These are phyloP conservation scores for Yamadazyma diospyri DNA, from an alignment of 1,139 yeast species.

Conservation along the genomic window DNA sequence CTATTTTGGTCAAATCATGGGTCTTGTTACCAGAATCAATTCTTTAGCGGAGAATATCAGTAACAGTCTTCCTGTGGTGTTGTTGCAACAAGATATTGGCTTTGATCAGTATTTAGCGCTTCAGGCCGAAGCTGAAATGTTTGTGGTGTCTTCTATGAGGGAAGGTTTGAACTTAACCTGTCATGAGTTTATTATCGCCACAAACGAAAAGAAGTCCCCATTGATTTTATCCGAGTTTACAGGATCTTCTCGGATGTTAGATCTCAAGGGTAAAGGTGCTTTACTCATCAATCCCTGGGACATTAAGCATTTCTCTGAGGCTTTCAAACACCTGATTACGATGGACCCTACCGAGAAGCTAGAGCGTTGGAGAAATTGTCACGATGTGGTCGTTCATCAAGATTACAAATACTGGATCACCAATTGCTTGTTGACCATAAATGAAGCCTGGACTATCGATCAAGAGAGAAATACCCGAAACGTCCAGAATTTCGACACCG, in stretches of 20 bases:
- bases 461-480: slow-evolving; percentile 24
- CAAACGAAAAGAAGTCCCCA: slow-evolving; percentile 72
- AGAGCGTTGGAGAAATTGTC: slow-evolving; percentile 60
- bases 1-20: slow-evolving; percentile 69
- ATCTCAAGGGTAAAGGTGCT: slow-evolving; percentile 55
- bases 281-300: slow-evolving; percentile 92
- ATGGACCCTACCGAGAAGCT: slow-evolving; percentile 59
- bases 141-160: slow-evolving; percentile 85
- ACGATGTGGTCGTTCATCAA: slow-evolving; percentile 55
- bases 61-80: slow-evolving; percentile 78
- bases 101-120: slow-evolving; percentile 88
- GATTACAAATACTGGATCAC: slow-evolving; percentile 77
- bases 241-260: slow-evolving; percentile 80
- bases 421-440: slow-evolving; percentile 53
- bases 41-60: slow-evolving; percentile 71
- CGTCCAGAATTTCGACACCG: slow-evolving; percentile 24
- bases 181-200: slow-evolving; percentile 86
- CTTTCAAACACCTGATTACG: slow-evolving; percentile 58
- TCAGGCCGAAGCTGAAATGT: slow-evolving; percentile 79
- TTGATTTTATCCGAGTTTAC: slow-evolving; percentile 88
- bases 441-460: slow-evolving; percentile 62
- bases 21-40: slow-evolving; percentile 82
- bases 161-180: slow-evolving; percentile 97
- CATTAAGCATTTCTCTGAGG: slow-evolving; percentile 56
- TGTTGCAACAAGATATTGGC: slow-evolving; percentile 82